Conservation (phyloP, 2,329 filamentous ascomycete species). For the Monosporascus sp. region DNA sequence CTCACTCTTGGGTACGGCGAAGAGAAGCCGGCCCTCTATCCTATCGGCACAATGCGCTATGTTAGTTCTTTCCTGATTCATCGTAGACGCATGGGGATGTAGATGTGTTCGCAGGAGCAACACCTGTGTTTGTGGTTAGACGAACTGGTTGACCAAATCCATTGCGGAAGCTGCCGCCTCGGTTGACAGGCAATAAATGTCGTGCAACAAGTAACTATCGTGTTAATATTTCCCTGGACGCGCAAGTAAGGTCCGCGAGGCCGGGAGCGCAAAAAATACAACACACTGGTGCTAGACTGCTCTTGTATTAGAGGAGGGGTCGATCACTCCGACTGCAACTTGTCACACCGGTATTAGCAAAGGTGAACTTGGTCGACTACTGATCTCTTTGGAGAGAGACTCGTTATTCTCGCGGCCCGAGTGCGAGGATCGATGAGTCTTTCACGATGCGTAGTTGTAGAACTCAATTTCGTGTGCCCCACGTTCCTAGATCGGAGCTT, state of each 20-base stretch:
- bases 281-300: background rate
- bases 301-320: no score
- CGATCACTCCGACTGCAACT: no score
- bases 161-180: conserved; percentile 25
- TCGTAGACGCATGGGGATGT: background rate
- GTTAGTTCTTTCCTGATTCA: conserved; percentile 27
- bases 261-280: background rate
- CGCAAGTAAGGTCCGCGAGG: background rate
- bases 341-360: no score
- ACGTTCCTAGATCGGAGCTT: conserved; percentile 37
- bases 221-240: background rate
- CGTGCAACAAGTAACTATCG: background rate
- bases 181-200: no score
- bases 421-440: background rate
- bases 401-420: background rate
- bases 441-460: conserved; percentile 7
- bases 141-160: conserved; percentile 52
- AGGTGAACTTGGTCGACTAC: background rate
- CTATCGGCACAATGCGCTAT: conserved; percentile 40
- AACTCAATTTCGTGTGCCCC: conserved; percentile 24
- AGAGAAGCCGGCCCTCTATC: conserved; percentile 86
- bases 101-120: background rate
- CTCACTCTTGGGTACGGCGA: conserved; percentile 97
- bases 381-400: background rate
- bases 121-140: conserved; percentile 15